These are phyloP conservation scores for Fistulinella prunicolor DNA, from an alignment of 768 basidiomycete genomes.

Conservation along the genomic window DNA sequence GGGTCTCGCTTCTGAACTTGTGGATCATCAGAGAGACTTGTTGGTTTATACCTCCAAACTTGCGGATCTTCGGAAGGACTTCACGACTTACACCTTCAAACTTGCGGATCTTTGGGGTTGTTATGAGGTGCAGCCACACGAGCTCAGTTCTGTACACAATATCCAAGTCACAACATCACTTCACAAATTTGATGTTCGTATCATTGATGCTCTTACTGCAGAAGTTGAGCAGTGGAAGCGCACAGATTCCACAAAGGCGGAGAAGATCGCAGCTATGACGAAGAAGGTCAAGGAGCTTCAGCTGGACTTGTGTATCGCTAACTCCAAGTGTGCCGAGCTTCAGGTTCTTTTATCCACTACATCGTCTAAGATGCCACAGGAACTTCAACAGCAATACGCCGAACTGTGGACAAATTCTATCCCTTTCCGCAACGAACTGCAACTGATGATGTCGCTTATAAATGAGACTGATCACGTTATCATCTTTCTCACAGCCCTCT, in stretches of 20 bases:
- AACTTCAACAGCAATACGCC: too few relatives aligned
- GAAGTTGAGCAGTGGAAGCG: not conserved
- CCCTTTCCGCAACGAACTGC: not conserved
- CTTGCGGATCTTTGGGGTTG: not conserved
- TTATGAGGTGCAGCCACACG: not conserved
- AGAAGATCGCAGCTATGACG: not conserved
- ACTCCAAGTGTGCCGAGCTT: too few relatives aligned
- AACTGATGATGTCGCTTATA: not conserved
- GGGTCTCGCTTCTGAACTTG: too few relatives aligned
- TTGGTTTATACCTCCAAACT: too few relatives aligned
- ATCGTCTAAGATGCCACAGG: not conserved
- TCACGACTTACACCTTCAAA: too few relatives aligned
- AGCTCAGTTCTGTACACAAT: not conserved
- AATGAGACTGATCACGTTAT: not conserved
- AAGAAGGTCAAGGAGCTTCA: not conserved
- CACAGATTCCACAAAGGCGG: not conserved
- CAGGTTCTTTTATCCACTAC: too few relatives aligned
- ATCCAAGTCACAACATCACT: too few relatives aligned
- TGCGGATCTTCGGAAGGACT: too few relatives aligned
- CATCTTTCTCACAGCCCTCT: not conserved
- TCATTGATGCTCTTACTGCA: not conserved
- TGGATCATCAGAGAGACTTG: too few relatives aligned
- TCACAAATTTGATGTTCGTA: not conserved
- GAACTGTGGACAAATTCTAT: too few relatives aligned
- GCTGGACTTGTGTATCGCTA: not conserved